These are phyloP conservation scores for Tetradesmus lagerheimii DNA, from an alignment of 139 green algal species.

Conservation along the genomic window DNA sequence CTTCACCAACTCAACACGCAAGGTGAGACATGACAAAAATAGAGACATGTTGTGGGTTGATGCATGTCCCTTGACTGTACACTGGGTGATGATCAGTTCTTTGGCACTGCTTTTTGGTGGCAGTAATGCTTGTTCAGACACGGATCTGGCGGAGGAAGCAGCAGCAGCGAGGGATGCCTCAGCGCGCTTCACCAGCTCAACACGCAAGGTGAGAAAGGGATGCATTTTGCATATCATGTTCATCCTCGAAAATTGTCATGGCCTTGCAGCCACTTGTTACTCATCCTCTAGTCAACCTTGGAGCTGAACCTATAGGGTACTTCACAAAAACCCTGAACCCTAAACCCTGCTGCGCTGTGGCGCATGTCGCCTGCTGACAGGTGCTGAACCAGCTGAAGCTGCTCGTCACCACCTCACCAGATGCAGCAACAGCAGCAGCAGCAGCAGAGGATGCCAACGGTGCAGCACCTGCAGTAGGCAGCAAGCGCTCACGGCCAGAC, in stretches of 20 bases:
- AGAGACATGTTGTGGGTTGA: no score
- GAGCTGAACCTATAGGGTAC: no score
- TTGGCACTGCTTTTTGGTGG: no score
- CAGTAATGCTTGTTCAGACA: no score
- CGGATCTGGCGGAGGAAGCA: background rate
- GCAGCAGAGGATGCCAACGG: background rate
- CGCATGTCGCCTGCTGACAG: background rate
- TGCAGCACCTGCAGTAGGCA: background rate
- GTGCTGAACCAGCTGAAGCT: slow-evolving; percentile 14
- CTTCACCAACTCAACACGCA: background rate
- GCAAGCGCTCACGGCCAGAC: background rate
- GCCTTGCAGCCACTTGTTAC: no score
- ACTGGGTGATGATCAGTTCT: no score
- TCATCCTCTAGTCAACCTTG: no score
- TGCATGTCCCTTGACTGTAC: no score
- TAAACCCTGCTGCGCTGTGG: background rate
- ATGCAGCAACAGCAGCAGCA: background rate
- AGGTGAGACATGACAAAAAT: no score
- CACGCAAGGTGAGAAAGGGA: background rate
- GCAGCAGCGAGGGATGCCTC: background rate
- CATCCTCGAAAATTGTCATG: no score
- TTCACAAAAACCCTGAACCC: no score
- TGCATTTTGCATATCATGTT: no score
- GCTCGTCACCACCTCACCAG: background rate
- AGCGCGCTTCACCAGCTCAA: background rate